A percentile compares a stretch with the other conserved stretches of the same genome.
phyloP scores from a whole-genome alignment of 108 stramenopile genomes.

The Chaetoceros muelleri region DNA sequence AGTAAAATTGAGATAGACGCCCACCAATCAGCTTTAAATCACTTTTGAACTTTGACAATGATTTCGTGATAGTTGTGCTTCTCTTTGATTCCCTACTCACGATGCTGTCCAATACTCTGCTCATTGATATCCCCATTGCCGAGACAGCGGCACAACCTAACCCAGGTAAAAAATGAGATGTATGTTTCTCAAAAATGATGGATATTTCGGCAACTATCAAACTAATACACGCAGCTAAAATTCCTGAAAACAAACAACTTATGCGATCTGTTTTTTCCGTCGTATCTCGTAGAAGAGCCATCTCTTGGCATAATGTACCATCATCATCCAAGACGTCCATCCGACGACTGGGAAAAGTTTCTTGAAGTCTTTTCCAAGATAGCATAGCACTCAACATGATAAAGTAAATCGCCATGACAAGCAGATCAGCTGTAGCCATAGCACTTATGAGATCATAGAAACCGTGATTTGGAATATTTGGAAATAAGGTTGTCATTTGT shows the following conservation, averaged over 20 bases:
- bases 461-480: neutral
- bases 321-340: neutral
- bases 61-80: neutral
- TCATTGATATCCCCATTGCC: neutral
- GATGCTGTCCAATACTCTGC: constrained; percentile 4
- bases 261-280: neutral
- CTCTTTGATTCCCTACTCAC: constrained; percentile 1
- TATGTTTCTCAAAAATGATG: neutral
- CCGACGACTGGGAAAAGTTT: constrained; percentile 8
- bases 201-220: constrained; percentile 12
- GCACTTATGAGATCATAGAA: constrained; percentile 25
- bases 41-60: constrained; percentile 1
- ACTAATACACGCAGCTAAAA: constrained; percentile 50
- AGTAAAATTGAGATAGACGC: constrained; percentile 33
- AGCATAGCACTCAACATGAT: constrained; percentile 32
- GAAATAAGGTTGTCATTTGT: neutral
- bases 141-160: constrained; percentile 5
- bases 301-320: neutral
- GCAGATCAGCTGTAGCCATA: constrained; percentile 63
- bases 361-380: constrained; percentile 20
- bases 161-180: neutral
- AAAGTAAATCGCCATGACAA: constrained; percentile 75
- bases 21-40: constrained; percentile 20
- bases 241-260: constrained; percentile 25
- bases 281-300: neutral